Conservation (phyloP, 306 rosid genomes). For the Urtica urens region DNA sequence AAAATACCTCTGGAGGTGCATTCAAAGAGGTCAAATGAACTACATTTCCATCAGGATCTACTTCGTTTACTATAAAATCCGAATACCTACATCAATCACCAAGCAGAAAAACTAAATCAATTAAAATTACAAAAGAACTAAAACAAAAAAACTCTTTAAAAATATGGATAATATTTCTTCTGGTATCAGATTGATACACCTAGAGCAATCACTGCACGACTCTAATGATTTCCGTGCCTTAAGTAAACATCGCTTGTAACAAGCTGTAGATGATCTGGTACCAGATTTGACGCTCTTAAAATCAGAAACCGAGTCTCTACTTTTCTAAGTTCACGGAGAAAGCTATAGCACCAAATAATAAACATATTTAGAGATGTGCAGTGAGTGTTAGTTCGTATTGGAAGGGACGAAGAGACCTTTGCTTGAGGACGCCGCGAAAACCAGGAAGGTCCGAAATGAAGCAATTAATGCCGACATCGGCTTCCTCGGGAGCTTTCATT, state of each 20-base stretch:
- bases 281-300: too few species aligned
- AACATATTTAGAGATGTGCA: too few species aligned
- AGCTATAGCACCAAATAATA: too few species aligned
- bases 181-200: too few species aligned
- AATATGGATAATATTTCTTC: too few species aligned
- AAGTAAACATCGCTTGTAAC: too few species aligned
- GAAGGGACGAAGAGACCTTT: slow-evolving; percentile 59
- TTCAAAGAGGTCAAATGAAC: slow-evolving; percentile 59
- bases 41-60: slow-evolving; percentile 59
- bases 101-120: background rate
- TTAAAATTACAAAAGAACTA: background rate
- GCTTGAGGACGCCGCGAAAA: slow-evolving; percentile 80
- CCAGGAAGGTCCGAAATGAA: slow-evolving; percentile 80
- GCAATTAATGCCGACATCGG: slow-evolving; percentile 73
- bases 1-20: slow-evolving; percentile 32
- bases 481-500: slow-evolving; percentile 45
- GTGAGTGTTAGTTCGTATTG: too few species aligned
- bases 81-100: slow-evolving; percentile 53
- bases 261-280: too few species aligned
- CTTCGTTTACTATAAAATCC: slow-evolving; percentile 90
- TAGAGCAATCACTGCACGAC: too few species aligned
- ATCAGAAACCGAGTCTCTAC: too few species aligned
- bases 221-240: too few species aligned
- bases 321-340: too few species aligned
- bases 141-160: background rate